phyloP scores from a whole-genome alignment of 495 filamentous ascomycete species.

The Podospora comata region DNA sequence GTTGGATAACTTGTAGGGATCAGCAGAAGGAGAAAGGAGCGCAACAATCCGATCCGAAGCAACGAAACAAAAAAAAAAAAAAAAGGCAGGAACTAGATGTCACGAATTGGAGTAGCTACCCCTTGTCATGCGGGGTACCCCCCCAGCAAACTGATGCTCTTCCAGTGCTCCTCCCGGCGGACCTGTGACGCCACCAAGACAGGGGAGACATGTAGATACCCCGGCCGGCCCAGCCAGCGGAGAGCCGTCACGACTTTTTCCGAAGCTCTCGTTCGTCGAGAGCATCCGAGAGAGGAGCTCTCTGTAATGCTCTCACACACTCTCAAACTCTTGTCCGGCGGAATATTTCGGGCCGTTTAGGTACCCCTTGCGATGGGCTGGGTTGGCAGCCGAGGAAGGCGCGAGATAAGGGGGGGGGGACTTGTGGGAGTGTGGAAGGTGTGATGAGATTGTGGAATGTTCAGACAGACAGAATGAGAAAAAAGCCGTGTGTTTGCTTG shows the following conservation, averaged over 20 bases:
- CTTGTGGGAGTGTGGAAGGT: conserved; percentile 1
- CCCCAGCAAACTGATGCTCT: background rate
- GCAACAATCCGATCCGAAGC: background rate
- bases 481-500: background rate
- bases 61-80: background rate
- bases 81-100: background rate
- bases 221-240: background rate
- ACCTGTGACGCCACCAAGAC: background rate
- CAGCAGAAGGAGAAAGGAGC: background rate
- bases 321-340: background rate
- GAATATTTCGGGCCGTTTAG: conserved; percentile 22
- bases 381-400: conserved; percentile 19
- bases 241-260: conserved; percentile 5
- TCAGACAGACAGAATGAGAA: background rate
- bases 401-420: conserved; percentile 18
- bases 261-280: background rate
- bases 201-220: background rate
- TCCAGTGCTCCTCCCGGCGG: no score
- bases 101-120: conserved; percentile 3
- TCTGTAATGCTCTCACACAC: background rate
- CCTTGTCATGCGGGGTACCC: conserved; percentile 1
- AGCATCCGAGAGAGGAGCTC: background rate
- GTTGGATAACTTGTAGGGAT: background rate
- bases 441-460: conserved; percentile 1
- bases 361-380: background rate